These are phyloP conservation scores for Globisporangium radiosum DNA, from an alignment of 352 stramenopile genomes.

Conservation along the genomic window DNA sequence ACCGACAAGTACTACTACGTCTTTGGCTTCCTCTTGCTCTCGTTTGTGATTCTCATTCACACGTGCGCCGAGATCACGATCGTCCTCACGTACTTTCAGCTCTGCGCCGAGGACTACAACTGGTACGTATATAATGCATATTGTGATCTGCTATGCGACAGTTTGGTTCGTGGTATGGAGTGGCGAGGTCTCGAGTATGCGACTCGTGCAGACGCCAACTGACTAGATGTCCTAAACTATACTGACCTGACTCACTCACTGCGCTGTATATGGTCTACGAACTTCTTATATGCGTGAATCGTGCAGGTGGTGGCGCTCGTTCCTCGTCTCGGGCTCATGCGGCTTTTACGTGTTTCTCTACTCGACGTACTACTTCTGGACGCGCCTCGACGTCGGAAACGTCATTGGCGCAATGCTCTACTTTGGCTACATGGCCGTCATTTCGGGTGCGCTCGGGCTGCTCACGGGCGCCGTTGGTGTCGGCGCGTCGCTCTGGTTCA, in stretches of 20 bases:
- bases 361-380: constrained; percentile 98
- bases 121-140: constrained; percentile 78
- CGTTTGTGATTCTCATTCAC: constrained; percentile 98
- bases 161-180: no score
- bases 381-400: constrained; percentile 92
- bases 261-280: no score
- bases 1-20: constrained; percentile 99
- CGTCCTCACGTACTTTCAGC: constrained; percentile 99
- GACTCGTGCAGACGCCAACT: background rate
- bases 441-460: constrained; percentile 94
- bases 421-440: constrained; percentile 99
- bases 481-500: constrained; percentile 97
- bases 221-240: background rate
- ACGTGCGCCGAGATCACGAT: constrained; percentile 99
- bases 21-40: constrained; percentile 98
- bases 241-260: background rate
- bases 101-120: constrained; percentile 99
- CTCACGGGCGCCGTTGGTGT: constrained; percentile 97
- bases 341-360: constrained; percentile 99
- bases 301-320: constrained; percentile 97
- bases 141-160: no score
- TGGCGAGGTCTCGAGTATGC: no score
- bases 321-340: constrained; percentile 95
- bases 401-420: constrained; percentile 92
- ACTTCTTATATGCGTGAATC: no score